These are phyloP conservation scores for Spongiforma sp. DNA, from an alignment of 1,284 basidiomycete genomes.

Conservation along the genomic window DNA sequence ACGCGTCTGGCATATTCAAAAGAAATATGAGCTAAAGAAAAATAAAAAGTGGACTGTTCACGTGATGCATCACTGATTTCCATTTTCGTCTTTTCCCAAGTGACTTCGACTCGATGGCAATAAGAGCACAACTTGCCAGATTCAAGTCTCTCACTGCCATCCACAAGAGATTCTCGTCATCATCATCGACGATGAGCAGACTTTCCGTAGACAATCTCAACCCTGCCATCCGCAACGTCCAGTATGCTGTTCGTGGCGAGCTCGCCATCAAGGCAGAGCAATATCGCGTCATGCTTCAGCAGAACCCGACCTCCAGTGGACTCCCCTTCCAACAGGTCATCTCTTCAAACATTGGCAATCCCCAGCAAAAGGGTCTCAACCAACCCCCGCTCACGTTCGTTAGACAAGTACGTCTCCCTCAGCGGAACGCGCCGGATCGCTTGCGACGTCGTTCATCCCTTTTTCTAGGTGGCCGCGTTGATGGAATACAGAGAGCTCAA, in stretches of 20 bases:
- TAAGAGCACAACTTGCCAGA: not conserved
- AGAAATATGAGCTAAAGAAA: slow-evolving; percentile 22
- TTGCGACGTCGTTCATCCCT: slow-evolving; percentile 1
- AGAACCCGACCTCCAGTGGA: slow-evolving; percentile 47
- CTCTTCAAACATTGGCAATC: slow-evolving; percentile 97
- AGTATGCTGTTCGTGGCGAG: slow-evolving; percentile 98
- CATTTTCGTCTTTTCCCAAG: too few species aligned
- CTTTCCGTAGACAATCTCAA: slow-evolving; percentile 76
- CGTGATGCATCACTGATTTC: too few species aligned
- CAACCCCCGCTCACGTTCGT: slow-evolving; percentile 94
- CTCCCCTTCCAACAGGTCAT: slow-evolving; percentile 92
- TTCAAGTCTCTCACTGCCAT: slow-evolving; percentile 7
- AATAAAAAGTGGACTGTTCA: too few species aligned
- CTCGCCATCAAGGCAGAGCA: slow-evolving; percentile 94
- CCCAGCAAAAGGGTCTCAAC: slow-evolving; percentile 94
- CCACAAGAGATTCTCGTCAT: slow-evolving; percentile 5
- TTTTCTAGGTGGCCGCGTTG: slow-evolving; percentile 78
- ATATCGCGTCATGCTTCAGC: slow-evolving; percentile 73
- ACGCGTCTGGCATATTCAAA: slow-evolving; percentile 74
- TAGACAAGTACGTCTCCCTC: slow-evolving; percentile 71
- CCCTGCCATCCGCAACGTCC: slow-evolving; percentile 84
- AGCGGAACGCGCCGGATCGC: not conserved
- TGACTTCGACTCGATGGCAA: too few species aligned
- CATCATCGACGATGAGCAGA: slow-evolving; percentile 50
- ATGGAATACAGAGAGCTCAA: slow-evolving; percentile 92